phyloP scores from a whole-genome alignment of 2,329 filamentous ascomycete species.

The Sclerotinia trifoliorum region DNA sequence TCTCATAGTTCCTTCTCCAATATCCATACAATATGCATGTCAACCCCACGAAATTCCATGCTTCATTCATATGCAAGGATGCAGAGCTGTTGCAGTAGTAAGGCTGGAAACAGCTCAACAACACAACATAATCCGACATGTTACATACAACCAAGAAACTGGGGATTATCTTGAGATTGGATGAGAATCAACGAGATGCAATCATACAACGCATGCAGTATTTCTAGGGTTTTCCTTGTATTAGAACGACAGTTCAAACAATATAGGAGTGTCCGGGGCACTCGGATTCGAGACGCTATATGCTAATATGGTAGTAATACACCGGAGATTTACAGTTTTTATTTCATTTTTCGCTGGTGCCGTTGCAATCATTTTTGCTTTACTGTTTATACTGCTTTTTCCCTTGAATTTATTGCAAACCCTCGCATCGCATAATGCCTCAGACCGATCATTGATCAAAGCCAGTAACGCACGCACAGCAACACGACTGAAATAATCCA shows the following conservation, averaged over 20 bases:
- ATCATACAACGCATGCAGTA: constrained; percentile 14
- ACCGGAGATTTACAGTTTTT: constrained; percentile 1
- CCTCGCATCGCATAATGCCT: constrained; percentile 6
- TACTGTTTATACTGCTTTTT: constrained; percentile 2
- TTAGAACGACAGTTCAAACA: constrained; percentile 1
- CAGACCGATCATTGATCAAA: constrained; percentile 14
- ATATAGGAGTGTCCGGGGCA: constrained; percentile 20
- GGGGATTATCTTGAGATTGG: constrained; percentile 12
- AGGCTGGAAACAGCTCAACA: constrained; percentile 22
- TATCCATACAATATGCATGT: neutral
- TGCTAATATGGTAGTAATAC: constrained; percentile 11
- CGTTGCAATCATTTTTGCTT: constrained; percentile 6
- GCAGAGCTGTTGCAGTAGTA: constrained; percentile 16
- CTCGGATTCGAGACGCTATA: constrained; percentile 12
- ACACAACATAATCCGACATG: constrained; percentile 17
- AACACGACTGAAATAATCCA: constrained; percentile 13
- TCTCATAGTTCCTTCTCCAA: neutral
- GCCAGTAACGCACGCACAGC: constrained; percentile 10
- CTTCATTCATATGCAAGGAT: constrained; percentile 20
- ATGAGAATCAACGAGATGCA: constrained; percentile 7
- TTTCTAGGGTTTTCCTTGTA: constrained; percentile 7
- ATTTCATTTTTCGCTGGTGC: constrained; percentile 1
- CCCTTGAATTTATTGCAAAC: constrained; percentile 5
- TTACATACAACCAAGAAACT: constrained; percentile 4
- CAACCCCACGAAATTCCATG: constrained; percentile 20